Conservation (phyloP, 345 rosid species). For the Nephelium lappaceum region DNA sequence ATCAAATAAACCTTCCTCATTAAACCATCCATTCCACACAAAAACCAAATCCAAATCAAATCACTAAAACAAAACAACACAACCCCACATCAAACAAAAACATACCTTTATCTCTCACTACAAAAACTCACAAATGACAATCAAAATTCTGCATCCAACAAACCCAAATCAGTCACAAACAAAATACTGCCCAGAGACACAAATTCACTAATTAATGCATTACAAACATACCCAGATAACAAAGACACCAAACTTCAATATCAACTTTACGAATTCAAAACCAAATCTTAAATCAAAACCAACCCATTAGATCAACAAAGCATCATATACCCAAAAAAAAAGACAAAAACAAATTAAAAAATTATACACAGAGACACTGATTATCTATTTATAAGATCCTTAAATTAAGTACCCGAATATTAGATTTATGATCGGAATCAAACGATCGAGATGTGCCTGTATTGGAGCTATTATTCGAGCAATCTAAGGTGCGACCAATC, state of each 20-base stretch:
- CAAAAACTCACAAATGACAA: slow-evolving; percentile 17
- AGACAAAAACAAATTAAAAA: neutral
- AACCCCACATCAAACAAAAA: slow-evolving; percentile 12
- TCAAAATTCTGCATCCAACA: slow-evolving; percentile 17
- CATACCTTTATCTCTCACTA: slow-evolving; percentile 17
- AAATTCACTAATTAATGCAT: slow-evolving; percentile 25
- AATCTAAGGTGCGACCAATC: slow-evolving; percentile 39
- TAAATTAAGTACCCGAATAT: slow-evolving; percentile 10
- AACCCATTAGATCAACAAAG: slow-evolving; percentile 27
- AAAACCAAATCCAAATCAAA: slow-evolving; percentile 13
- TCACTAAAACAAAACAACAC: neutral
- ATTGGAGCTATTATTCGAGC: slow-evolving; percentile 27
- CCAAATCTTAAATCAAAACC: slow-evolving; percentile 23
- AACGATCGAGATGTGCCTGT: slow-evolving; percentile 40
- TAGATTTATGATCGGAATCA: slow-evolving; percentile 25
- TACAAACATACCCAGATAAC: slow-evolving; percentile 26
- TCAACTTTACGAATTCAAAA: slow-evolving; percentile 3
- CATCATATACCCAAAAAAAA: slow-evolving; percentile 18
- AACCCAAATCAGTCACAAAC: slow-evolving; percentile 26
- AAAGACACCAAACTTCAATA: neutral
- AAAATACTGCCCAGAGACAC: slow-evolving; percentile 3
- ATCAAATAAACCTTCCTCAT: slow-evolving; percentile 15
- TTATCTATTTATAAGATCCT: slow-evolving; percentile 17
- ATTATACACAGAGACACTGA: neutral
- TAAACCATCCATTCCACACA: slow-evolving; percentile 21